phyloP scores from a whole-genome alignment of 163 green algal genomes.

The Scenedesmus sp. region DNA sequence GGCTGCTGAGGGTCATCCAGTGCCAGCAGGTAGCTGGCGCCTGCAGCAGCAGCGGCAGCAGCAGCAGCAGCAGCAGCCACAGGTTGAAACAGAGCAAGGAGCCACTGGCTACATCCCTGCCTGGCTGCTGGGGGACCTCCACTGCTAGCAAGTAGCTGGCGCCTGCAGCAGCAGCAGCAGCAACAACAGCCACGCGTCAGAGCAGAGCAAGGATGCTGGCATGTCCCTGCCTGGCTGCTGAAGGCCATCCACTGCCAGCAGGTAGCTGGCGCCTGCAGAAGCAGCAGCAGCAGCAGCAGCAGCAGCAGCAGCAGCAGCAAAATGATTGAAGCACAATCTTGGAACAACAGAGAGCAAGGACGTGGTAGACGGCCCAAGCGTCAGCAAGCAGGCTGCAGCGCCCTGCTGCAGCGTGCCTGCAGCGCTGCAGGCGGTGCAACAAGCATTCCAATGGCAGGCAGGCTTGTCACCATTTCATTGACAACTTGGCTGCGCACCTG shows the following conservation, averaged over 20 bases:
- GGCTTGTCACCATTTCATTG: no score
- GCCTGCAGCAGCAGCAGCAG: neutral
- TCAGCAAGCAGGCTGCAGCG: no score
- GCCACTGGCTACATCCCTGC: constrained; percentile 30
- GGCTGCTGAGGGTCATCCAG: constrained; percentile 40
- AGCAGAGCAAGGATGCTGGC: no score
- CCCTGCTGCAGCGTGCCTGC: no score
- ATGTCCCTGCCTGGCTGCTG: constrained; percentile 33
- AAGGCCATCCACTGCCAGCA: constrained; percentile 32
- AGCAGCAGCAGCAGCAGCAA: neutral
- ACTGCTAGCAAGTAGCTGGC: neutral
- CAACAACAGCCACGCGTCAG: no score
- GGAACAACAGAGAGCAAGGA: no score
- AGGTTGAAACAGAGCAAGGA: neutral
- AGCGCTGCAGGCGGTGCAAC: no score
- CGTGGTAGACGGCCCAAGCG: no score
- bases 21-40: neutral
- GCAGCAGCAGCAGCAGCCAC: neutral
- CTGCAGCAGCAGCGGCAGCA: neutral
- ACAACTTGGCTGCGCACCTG: neutral
- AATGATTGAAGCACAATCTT: no score
- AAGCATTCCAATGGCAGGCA: no score
- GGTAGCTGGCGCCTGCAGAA: neutral
- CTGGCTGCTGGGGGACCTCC: constrained; percentile 40
- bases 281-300: neutral